phyloP scores from a whole-genome alignment of 805 yeast genomes.

The Pichia scutulata region DNA sequence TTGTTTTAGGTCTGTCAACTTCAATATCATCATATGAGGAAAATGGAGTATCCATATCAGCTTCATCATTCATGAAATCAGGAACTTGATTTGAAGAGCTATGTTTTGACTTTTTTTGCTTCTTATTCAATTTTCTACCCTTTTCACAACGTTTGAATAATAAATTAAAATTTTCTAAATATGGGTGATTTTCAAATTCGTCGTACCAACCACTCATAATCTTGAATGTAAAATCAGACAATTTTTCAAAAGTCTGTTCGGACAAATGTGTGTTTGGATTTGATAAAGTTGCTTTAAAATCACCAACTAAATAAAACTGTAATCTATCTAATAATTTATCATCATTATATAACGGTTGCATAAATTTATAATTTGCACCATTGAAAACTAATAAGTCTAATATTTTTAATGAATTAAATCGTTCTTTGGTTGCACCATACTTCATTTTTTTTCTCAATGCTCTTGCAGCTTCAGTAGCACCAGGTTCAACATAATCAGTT shows the following conservation, averaged over 20 bases:
- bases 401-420: slow-evolving; percentile 52
- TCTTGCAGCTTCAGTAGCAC: slow-evolving; percentile 77
- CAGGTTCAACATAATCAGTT: slow-evolving; percentile 22
- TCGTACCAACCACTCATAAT: slow-evolving; percentile 62
- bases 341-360: slow-evolving; percentile 54
- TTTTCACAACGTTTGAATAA: slow-evolving; percentile 30
- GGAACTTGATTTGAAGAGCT: slow-evolving; percentile 18
- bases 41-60: slow-evolving; percentile 34
- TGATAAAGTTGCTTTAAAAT: background rate
- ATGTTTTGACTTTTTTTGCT: slow-evolving; percentile 3
- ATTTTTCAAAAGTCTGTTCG: slow-evolving; percentile 28
- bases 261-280: slow-evolving; percentile 2
- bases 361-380: slow-evolving; percentile 33
- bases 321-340: slow-evolving; percentile 59
- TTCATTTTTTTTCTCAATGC: slow-evolving; percentile 84
- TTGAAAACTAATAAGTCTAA: slow-evolving; percentile 56
- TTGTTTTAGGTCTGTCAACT: slow-evolving; percentile 19
- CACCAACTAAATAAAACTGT: slow-evolving; percentile 36
- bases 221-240: slow-evolving; percentile 29
- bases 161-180: slow-evolving; percentile 40
- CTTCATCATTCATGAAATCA: slow-evolving; percentile 46
- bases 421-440: slow-evolving; percentile 65
- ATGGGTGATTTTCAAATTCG: slow-evolving; percentile 43
- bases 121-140: background rate
- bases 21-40: slow-evolving; percentile 20